These are phyloP conservation scores for Nemania diffusa DNA, from an alignment of 2,329 filamentous ascomycete species.

Conservation along the genomic window DNA sequence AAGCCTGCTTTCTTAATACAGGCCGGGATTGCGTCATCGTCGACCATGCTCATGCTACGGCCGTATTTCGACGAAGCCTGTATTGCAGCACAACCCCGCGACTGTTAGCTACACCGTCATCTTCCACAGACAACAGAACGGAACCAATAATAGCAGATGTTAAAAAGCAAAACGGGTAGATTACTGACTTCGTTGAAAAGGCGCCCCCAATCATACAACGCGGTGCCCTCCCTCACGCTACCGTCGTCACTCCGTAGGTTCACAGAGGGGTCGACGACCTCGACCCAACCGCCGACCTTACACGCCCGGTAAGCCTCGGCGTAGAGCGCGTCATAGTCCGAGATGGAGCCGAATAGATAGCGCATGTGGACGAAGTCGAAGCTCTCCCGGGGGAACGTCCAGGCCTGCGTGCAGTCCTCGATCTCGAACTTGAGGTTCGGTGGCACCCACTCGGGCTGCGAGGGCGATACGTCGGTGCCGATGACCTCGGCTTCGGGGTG, in stretches of 20 bases:
- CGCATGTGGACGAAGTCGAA: slow-evolving; percentile 69
- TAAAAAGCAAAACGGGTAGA: slow-evolving; percentile 6
- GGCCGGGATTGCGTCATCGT: slow-evolving; percentile 62
- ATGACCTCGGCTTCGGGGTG: slow-evolving; percentile 59
- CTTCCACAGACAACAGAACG: neutral
- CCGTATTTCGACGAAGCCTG: slow-evolving; percentile 48
- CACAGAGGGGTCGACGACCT: slow-evolving; percentile 35
- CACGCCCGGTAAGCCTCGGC: slow-evolving; percentile 60
- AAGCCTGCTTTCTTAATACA: slow-evolving; percentile 66
- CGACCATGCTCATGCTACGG: slow-evolving; percentile 61
- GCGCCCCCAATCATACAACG: slow-evolving; percentile 43
- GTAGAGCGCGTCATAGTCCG: slow-evolving; percentile 63
- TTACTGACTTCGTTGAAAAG: slow-evolving; percentile 56
- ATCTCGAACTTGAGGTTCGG: slow-evolving; percentile 71
- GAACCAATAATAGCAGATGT: neutral
- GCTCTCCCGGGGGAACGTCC: slow-evolving; percentile 52
- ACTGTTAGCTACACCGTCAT: slow-evolving; percentile 38
- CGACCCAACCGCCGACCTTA: slow-evolving; percentile 56
- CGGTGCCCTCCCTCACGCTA: slow-evolving; percentile 33
- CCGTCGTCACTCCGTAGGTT: slow-evolving; percentile 39
- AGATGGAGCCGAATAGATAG: slow-evolving; percentile 63
- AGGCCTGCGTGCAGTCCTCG: slow-evolving; percentile 66
- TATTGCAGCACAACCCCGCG: neutral
- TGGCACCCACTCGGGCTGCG: slow-evolving; percentile 67
- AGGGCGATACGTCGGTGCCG: slow-evolving; percentile 68